Conservation (phyloP, 2,329 filamentous ascomycete genomes). For the Colletotrichum orchidophilum region DNA sequence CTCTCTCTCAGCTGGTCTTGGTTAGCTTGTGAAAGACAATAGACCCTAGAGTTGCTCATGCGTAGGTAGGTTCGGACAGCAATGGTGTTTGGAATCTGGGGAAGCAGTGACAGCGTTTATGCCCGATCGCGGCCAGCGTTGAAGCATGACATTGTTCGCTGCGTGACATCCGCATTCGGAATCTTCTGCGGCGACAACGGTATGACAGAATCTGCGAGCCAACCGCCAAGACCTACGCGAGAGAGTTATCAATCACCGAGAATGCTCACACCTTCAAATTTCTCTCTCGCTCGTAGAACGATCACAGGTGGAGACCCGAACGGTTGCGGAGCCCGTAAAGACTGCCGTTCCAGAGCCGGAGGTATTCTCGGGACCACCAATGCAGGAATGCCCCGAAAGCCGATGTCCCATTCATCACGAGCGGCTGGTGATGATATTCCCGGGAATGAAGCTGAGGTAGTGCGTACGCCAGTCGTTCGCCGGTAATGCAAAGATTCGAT, state of each 20-base stretch:
- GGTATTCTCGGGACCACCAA: neutral
- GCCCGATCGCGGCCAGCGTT: neutral
- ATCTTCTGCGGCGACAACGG: neutral
- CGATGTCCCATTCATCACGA: neutral
- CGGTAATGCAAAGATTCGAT: neutral
- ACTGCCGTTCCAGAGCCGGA: neutral
- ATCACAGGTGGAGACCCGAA: neutral
- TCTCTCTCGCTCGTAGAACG: neutral
- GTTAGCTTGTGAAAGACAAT: slow-evolving; percentile 6
- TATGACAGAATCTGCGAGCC: neutral
- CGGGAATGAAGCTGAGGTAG: neutral
- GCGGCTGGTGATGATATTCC: neutral
- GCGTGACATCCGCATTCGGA: neutral
- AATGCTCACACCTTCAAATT: neutral
- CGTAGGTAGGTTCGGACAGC: neutral
- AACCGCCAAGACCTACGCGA: neutral
- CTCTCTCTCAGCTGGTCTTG: neutral
- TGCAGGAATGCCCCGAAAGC: neutral
- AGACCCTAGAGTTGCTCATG: neutral
- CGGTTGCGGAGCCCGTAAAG: slow-evolving; percentile 21
- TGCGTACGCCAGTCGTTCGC: neutral
- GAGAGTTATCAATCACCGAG: neutral
- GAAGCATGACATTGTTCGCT: neutral
- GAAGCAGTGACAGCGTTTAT: neutral
- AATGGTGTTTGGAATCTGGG: neutral